Evolutionary conservation across 257 asterid species (phyloP), one percentile per base, ranked within the genome.

Genomic region (Primulina tabacum): DNA sequence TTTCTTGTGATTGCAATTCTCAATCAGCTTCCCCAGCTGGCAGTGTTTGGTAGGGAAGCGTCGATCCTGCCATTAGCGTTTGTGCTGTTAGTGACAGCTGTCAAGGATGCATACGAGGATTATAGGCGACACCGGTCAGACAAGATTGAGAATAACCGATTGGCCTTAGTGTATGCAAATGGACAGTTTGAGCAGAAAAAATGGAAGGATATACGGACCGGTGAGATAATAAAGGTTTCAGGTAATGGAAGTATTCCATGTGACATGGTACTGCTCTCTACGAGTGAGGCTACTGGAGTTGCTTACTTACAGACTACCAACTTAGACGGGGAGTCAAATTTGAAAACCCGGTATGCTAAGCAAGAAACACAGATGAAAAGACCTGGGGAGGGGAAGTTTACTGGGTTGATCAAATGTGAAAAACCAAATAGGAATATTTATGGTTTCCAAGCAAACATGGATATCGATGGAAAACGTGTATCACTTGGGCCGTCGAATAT

Each of bases 401-500:
- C 62, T 43, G 97, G 96, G 72, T 9, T 89, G 77, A 91, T 94
- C 78, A 94, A 89, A 81, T 91, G 97, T 63, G 99, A 94, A 80
- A 91, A 89, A 18, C 99, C 99, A 1, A 94, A 89, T 76, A 88
- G 99, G 84, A 91, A 94, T 64, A 91, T 94, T 38, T 94, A 94
- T 50, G 99, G 98, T 2, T 94, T 94, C 69, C 95, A 85, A 62
- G 99, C 93, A 8, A 88, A 84, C 78, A 88, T 89, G 95, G 99
- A 91, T 57, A 63, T 91, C 40, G 96, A 91, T 63, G 96, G 95
- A 56, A 91, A 94, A 76, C 87, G 86, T 55, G 79, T 89, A 55
- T 89, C 99, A 17, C 97, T 94, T 37, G 98, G 99, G n/a, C 98
- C 97, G 30, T 88, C 97, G 2, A 94, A 94, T 81, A 91, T 94